Evolutionary conservation across 352 stramenopile genomes (phyloP).

Genomic region (Elongisporangium anandrum): DNA sequence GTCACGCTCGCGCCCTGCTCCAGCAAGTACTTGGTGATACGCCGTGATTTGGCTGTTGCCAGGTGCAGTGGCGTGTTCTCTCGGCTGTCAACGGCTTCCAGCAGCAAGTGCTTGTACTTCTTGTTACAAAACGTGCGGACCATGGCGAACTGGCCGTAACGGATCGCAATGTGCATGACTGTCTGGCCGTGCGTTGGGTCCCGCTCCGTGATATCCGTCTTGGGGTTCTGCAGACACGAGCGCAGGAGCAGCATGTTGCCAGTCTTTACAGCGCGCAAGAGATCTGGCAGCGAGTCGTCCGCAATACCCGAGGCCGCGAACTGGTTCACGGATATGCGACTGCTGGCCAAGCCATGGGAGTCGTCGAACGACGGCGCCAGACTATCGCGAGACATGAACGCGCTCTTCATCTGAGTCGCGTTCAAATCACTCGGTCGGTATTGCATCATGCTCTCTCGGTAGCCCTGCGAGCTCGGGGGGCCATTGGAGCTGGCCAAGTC

Average conservation of each 20-base stretch:
- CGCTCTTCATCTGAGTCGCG: constrained; percentile 33
- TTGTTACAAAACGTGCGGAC: constrained; percentile 72
- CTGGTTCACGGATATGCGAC: constrained; percentile 35
- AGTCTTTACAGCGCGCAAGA: constrained; percentile 57
- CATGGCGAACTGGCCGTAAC: constrained; percentile 69
- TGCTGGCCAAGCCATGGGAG: constrained; percentile 20
- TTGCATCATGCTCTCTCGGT: constrained; percentile 66
- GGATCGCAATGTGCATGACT: constrained; percentile 75
- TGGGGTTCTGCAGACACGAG: constrained; percentile 45
- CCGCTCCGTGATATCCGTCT: constrained; percentile 54
- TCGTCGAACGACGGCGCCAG: constrained; percentile 25
- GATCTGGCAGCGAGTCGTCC: constrained; percentile 53
- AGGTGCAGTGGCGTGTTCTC: constrained; percentile 78
- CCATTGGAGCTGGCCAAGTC: not conserved
- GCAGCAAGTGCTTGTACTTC: constrained; percentile 42
- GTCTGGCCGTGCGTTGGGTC: constrained; percentile 73
- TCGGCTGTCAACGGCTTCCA: constrained; percentile 68
- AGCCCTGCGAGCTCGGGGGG: constrained; percentile 10
- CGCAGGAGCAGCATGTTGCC: constrained; percentile 63
- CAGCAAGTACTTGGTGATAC: constrained; percentile 79
- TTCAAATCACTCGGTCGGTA: constrained; percentile 68
- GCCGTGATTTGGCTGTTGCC: constrained; percentile 73
- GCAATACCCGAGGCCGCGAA: constrained; percentile 39
- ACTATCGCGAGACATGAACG: constrained; percentile 49
- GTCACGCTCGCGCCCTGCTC: constrained; percentile 62